Conservation (phyloP, 1,284 basidiomycete genomes). For the Sanghuangporus weigelae region DNA sequence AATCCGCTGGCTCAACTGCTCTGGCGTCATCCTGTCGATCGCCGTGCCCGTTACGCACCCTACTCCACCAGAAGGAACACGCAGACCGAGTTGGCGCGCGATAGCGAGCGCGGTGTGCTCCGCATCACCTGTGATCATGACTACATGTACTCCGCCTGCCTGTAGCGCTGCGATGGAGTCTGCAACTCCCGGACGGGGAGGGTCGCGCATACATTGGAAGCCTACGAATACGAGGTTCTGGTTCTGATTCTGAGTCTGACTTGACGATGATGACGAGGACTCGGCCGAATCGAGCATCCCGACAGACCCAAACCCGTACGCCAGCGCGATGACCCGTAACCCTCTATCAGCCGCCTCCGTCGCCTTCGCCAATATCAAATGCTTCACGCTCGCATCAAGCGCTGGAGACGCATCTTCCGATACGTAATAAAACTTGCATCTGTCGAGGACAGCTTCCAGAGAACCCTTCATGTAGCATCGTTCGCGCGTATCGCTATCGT, state of each 20-base stretch:
- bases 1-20: constrained; percentile 82
- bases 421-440: constrained; percentile 86
- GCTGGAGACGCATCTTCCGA: constrained; percentile 77
- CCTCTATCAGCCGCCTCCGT: constrained; percentile 70
- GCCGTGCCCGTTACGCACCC: constrained; percentile 78
- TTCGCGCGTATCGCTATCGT: constrained; percentile 48
- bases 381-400: constrained; percentile 64
- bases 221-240: constrained; percentile 82
- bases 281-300: constrained; percentile 28
- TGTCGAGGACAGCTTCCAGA: constrained; percentile 80
- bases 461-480: constrained; percentile 92
- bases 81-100: constrained; percentile 84
- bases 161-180: constrained; percentile 81
- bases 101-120: constrained; percentile 90
- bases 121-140: constrained; percentile 98
- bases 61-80: constrained; percentile 33
- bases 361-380: constrained; percentile 66
- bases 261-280: constrained; percentile 27
- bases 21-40: constrained; percentile 79
- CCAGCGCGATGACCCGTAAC: constrained; percentile 86
- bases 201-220: constrained; percentile 94
- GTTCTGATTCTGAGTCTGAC: constrained; percentile 10
- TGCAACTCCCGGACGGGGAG: constrained; percentile 89
- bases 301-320: constrained; percentile 70
- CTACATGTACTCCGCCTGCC: constrained; percentile 85